A percentile compares a stretch with the other conserved stretches of the same genome.
These are phyloP conservation scores for Heterobasidion occidentale DNA, from an alignment of 1,284 basidiomycete species.

Conservation along the genomic window DNA sequence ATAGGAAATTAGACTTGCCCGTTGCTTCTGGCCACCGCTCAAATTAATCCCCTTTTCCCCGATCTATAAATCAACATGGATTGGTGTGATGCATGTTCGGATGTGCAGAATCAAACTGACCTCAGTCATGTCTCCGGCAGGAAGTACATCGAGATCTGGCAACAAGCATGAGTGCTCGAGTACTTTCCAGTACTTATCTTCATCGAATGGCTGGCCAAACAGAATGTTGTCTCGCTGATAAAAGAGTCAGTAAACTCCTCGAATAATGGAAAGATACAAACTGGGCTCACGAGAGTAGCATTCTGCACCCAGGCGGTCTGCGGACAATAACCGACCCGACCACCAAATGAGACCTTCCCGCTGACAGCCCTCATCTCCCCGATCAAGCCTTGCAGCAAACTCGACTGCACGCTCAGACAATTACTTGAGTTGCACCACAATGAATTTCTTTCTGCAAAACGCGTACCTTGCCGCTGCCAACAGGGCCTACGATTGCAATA, in stretches of 20 bases:
- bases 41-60: conserved; percentile 57
- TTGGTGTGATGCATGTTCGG: neutral
- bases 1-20: conserved; percentile 28
- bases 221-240: conserved; percentile 73
- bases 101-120: conserved; percentile 40
- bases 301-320: conserved; percentile 51
- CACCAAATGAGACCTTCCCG: conserved; percentile 60
- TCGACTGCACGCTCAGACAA: neutral
- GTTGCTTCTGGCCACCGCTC: conserved; percentile 77
- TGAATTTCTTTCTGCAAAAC: neutral
- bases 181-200: conserved; percentile 72
- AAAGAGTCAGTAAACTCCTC: neutral
- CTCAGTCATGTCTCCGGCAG: conserved; percentile 80
- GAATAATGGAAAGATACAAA: neutral
- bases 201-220: conserved; percentile 78
- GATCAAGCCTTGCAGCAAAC: conserved; percentile 65
- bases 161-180: conserved; percentile 70
- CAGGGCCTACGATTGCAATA: conserved; percentile 70
- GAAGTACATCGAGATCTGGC: conserved; percentile 74
- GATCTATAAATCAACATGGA: neutral
- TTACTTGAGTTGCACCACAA: too few species aligned
- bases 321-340: conserved; percentile 44
- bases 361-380: conserved; percentile 70
- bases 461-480: conserved; percentile 57
- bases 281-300: neutral